Percentiles rank a stretch among this genome's conserved stretches.
Conservation (phyloP, 139 green algal species). For the Picochlorum sp. region DNA sequence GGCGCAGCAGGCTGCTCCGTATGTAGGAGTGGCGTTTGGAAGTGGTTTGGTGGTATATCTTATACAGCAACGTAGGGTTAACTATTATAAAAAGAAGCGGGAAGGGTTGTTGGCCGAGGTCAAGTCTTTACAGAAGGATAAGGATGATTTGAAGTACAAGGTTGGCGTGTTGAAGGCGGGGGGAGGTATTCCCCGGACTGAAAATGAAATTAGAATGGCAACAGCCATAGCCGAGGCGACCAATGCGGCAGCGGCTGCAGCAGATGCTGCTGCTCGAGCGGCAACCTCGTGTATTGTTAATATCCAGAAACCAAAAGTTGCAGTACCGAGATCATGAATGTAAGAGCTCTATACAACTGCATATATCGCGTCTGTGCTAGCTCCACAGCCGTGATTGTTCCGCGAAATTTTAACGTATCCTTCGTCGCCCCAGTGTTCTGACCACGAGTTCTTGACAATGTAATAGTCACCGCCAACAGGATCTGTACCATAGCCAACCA, state of each 20-base stretch:
- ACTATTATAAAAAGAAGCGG: constrained; percentile 12
- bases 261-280: constrained; percentile 34
- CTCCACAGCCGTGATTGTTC: constrained; percentile 35
- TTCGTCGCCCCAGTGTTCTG: constrained; percentile 28
- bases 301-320: background rate
- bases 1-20: constrained; percentile 34
- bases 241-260: constrained; percentile 35
- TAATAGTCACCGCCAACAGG: constrained; percentile 31
- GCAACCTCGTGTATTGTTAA: constrained; percentile 32
- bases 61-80: constrained; percentile 29
- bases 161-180: constrained; percentile 27
- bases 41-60: constrained; percentile 31
- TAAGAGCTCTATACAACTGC: constrained; percentile 29
- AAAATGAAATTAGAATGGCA: constrained; percentile 39
- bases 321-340: background rate
- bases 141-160: constrained; percentile 14
- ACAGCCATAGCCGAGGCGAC: constrained; percentile 39
- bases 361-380: constrained; percentile 35
- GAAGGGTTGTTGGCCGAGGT: constrained; percentile 14
- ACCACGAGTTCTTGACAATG: constrained; percentile 18
- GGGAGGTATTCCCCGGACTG: constrained; percentile 12
- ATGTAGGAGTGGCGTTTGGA: constrained; percentile 19
- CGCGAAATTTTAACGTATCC: constrained; percentile 46
- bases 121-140: constrained; percentile 23
- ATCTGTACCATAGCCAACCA: constrained; percentile 63